Evolutionary conservation across 345 rosid genomes (phyloP).

Genomic region (Sisymbrium altissimum): DNA sequence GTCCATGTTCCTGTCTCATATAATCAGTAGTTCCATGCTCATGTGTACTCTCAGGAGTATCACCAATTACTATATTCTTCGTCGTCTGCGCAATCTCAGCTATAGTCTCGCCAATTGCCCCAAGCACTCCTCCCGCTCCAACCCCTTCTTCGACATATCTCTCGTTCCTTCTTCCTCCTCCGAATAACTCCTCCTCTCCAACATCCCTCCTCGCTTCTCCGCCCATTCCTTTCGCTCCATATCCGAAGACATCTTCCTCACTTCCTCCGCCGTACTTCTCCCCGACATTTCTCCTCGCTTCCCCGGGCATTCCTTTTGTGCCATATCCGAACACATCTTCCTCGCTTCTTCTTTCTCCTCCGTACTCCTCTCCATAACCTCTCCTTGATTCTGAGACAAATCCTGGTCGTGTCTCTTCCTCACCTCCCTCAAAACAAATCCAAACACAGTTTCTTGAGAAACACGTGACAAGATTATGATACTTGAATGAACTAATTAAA

Average conservation of each 20-base stretch:
- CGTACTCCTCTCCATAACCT: not conserved
- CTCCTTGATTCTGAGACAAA: not conserved
- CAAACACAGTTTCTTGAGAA: constrained; percentile 1
- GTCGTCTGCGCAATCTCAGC: constrained; percentile 65
- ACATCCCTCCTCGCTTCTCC: not conserved
- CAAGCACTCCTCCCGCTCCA: constrained; percentile 43
- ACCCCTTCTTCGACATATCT: constrained; percentile 13
- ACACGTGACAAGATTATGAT: constrained; percentile 3
- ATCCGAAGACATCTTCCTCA: constrained; percentile 22
- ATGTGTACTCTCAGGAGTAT: constrained; percentile 8
- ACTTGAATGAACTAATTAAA: not conserved
- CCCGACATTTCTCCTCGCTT: not conserved
- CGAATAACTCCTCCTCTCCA: constrained; percentile 1
- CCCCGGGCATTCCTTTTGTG: not conserved
- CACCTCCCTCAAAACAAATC: constrained; percentile 34
- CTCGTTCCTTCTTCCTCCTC: constrained; percentile 21
- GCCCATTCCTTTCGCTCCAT: constrained; percentile 1
- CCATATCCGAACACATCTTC: constrained; percentile 14
- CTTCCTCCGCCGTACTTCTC: not conserved
- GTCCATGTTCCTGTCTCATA: constrained; percentile 14
- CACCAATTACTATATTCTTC: constrained; percentile 47
- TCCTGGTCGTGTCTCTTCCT: constrained; percentile 25
- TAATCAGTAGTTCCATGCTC: constrained; percentile 18
- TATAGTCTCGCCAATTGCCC: constrained; percentile 76
- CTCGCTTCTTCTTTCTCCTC: not conserved